These are phyloP conservation scores for Solanum neorickii DNA, from an alignment of 257 asterid genomes.

Conservation along the genomic window DNA sequence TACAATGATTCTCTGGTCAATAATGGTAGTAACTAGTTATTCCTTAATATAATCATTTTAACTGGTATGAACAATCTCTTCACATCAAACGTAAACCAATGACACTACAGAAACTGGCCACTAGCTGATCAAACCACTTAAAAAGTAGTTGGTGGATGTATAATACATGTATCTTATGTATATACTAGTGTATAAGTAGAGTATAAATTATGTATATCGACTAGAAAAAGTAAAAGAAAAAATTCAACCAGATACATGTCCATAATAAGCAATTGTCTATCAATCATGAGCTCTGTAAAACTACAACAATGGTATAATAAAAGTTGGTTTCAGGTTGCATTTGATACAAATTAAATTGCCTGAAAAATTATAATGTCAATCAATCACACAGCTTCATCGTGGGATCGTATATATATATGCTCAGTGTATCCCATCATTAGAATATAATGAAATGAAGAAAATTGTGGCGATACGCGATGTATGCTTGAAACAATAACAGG, in stretches of 20 bases:
- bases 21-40: no score
- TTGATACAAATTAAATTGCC: conserved; percentile 12
- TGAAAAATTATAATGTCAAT: conserved; percentile 7
- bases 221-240: background rate
- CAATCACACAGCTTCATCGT: conserved; percentile 19
- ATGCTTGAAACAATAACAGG: conserved; percentile 14
- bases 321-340: conserved; percentile 13
- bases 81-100: no score
- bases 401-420: conserved; percentile 10
- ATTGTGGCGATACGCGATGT: background rate
- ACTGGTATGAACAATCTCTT: no score
- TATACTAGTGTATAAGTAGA: no score
- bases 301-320: conserved; percentile 38
- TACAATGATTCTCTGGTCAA: no score
- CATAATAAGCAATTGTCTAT: background rate
- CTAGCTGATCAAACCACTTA: no score
- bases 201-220: background rate
- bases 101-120: no score
- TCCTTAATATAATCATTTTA: no score
- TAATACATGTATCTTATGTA: no score
- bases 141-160: no score
- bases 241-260: background rate
- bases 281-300: conserved; percentile 4
- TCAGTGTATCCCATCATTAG: conserved; percentile 15
- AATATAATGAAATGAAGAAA: conserved; percentile 6